Conservation (phyloP, 257 asterid species). For the Prunella vulgaris region DNA sequence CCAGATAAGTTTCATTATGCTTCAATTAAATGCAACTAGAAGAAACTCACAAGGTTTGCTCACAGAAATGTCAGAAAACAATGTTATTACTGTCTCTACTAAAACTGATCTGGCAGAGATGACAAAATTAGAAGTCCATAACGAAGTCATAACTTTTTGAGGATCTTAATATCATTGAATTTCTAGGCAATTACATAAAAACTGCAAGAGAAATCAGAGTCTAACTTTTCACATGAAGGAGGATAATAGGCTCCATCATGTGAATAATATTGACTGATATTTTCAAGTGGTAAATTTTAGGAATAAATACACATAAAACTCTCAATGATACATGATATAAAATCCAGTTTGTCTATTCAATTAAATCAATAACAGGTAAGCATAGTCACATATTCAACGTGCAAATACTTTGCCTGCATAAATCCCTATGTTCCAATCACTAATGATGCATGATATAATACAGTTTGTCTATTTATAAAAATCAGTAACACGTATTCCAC, state of each 20-base stretch:
- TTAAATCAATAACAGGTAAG: neutral
- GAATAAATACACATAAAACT: neutral
- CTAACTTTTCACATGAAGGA: neutral
- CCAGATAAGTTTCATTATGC: conserved; percentile 6
- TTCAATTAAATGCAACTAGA: neutral
- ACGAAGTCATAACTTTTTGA: neutral
- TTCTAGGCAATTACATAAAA: neutral
- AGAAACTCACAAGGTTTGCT: neutral
- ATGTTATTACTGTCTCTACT: neutral
- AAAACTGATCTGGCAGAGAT: conserved; percentile 15
- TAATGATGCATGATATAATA: neutral
- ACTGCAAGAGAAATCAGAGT: conserved; percentile 3
- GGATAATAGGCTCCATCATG: neutral
- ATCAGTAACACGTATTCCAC: neutral
- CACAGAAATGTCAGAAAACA: neutral
- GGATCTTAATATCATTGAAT: conserved; percentile 2
- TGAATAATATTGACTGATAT: neutral
- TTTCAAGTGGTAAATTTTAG: neutral
- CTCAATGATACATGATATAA: conserved; percentile 3
- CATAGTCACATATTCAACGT: neutral
- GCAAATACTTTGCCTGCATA: neutral
- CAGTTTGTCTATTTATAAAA: neutral
- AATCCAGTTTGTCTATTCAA: neutral
- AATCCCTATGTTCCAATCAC: neutral
- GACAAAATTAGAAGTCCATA: neutral